phyloP scores from a whole-genome alignment of 2,329 filamentous ascomycete genomes.

The Epichloe coenophiala region DNA sequence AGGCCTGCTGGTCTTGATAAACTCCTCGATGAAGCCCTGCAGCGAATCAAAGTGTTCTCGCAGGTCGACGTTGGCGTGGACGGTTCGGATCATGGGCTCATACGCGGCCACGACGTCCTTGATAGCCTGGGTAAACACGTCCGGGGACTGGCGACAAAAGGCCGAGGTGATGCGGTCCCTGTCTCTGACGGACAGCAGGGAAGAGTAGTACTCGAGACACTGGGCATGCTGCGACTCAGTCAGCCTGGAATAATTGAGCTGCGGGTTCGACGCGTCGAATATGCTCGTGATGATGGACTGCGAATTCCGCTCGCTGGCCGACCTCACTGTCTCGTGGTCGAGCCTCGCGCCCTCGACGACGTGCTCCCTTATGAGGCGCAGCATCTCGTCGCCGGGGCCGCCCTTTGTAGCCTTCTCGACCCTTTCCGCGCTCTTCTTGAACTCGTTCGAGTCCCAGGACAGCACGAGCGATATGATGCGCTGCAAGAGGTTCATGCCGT shows the following conservation, averaged over 20 bases:
- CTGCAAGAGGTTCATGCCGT: slow-evolving; percentile 72
- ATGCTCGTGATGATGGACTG: slow-evolving; percentile 55
- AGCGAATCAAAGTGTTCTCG: slow-evolving; percentile 53
- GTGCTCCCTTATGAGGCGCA: slow-evolving; percentile 47
- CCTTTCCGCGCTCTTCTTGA: slow-evolving; percentile 49
- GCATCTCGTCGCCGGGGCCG: slow-evolving; percentile 43
- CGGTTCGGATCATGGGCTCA: slow-evolving; percentile 58
- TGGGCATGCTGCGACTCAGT: slow-evolving; percentile 47
- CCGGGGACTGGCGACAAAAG: slow-evolving; percentile 55
- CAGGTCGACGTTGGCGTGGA: slow-evolving; percentile 61
- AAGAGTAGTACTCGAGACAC: slow-evolving; percentile 56
- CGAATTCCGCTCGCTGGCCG: slow-evolving; percentile 33
- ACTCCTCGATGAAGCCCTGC: slow-evolving; percentile 56
- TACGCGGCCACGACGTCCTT: slow-evolving; percentile 53
- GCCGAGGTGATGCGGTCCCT: slow-evolving; percentile 55
- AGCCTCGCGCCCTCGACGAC: slow-evolving; percentile 36
- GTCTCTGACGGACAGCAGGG: slow-evolving; percentile 58
- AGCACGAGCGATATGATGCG: slow-evolving; percentile 61
- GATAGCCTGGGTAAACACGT: slow-evolving; percentile 57
- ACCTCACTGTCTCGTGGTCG: slow-evolving; percentile 45
- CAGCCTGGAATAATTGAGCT: slow-evolving; percentile 30
- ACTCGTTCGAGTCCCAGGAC: slow-evolving; percentile 58
- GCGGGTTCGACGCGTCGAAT: slow-evolving; percentile 38
- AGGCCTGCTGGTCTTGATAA: slow-evolving; percentile 46
- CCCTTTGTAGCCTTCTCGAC: slow-evolving; percentile 47